Evolutionary conservation across 352 stramenopile genomes (phyloP), one percentile per base, ranked within the genome.

Genomic region (Pythium myriotylum): DNA sequence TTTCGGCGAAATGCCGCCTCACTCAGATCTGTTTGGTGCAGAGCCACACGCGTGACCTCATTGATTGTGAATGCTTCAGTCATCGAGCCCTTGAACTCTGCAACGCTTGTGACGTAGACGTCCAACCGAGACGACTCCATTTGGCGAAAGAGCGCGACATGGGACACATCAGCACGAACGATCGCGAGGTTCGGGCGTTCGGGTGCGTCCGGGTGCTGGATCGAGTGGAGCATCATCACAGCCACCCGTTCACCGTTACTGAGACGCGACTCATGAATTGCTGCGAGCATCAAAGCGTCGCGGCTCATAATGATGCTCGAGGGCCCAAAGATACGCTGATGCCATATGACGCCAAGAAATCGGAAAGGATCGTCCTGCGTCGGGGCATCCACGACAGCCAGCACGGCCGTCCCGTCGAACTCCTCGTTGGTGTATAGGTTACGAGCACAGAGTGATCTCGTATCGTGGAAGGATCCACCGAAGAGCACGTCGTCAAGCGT

Each of bases 401-500:
- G 45, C 32, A 77, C 62, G 37, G 54, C 63, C 16, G 54, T 68
- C 29, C 78, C 70, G 6, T 68, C 68, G 2, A 76, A 53, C 16
- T 62, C 41, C 13, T 73, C 65, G 8, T 83, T 71, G 20, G 77
- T 29, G 68, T 84, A 87, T 27, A 59, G 26, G 23, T 71, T 77
- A n/a, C 78, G 79, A 16, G 58, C 47, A 1, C 69, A 72, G 41
- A 87, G 58, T n/a, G 73, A 74, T 6, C 50, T 24, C 46, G 77
- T 76, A 59, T 86, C 74, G 59, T 74, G 56, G 24, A 71, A 69
- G 23, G 79, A 72, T 22, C 63, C 59, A 20, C 77, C 77, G 54
- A 88, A 86, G 54, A 88, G 65, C 46, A 69, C 68, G 48, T 89
- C 80, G 20, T 86, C 74, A 14, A 88, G 20, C 16, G 64, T 70